Evolutionary conservation across 2,329 filamentous ascomycete species (phyloP), one percentile per base, ranked within the genome.

Genomic region (Achaetomium macrosporum): DNA sequence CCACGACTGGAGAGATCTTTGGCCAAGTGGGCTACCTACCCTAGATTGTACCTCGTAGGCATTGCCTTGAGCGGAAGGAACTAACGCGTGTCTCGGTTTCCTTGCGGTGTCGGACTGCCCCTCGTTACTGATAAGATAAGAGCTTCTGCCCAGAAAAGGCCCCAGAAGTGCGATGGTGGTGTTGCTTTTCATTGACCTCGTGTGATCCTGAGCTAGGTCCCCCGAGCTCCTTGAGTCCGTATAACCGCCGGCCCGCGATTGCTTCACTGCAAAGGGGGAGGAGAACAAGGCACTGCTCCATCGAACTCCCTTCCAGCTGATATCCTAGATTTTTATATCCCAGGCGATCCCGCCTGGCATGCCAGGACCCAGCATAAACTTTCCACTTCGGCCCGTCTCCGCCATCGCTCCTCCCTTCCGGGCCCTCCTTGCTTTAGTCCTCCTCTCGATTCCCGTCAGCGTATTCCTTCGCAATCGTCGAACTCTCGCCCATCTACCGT

Each of bases 61-160:
- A 25, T 4, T 25, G 25, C 25, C 7, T 25, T 25, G 25, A 25
- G 7, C 7, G 25, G 25, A 25, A 25, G 15, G 17, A n/a, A 44
- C 9, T 44, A 29, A 43, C n/a, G 7, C 17, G 10, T 20, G 43
- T 25, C 16, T n/a, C 20, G 33, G 12, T 37, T 16, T 19, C 41
- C 40, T 29, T 49, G 51, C 51, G 51, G 46, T 50, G 17, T 49
- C 51, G 46, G 46, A 45, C 50, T 58, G 57, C 59, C 54, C 58
- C 51, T 40, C 50, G 44, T 20, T 42, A 5, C 30, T 55, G 63
- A 66, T 65, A 65, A 65, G 64, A 66, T 66, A 65, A 66, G 63
- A 62, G 60, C 58, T 61, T 44, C 50, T 53, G 33, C 46, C 51
- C 36, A 42, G 36, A 20, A 20, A 17, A 25, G 19, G 30, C 10